Base-by-base conservation (phyloP, 2,329 filamentous ascomycete species). In the Beauveria brongniartii region DNA sequence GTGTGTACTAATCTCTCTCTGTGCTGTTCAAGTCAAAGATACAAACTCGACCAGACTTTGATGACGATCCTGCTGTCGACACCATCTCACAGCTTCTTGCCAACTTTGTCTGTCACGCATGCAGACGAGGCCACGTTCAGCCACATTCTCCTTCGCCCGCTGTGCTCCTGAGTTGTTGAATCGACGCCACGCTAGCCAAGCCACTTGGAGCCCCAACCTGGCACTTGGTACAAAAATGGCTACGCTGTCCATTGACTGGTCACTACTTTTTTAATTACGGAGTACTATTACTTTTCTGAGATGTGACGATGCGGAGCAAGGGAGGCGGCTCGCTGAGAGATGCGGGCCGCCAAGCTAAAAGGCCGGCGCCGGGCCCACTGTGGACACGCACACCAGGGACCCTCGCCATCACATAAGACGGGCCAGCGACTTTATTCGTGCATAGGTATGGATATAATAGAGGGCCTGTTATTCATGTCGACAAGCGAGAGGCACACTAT, bases 241-340 rank as follows among this genome's bases (percentile, higher is more conserved):
- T 34, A 37, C 26, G 48, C 48, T 47, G 56, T 46, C 48, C 48
- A 40, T 53, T 59, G 56, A 59, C 40, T 46, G 28, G 28, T 30
- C 8, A 30, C 28, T 34, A 34, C 30, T 34, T 3, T 34, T 34
- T 34, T 34, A 5, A 34, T 34, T 34, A 14, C 30, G 30, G 30
- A 14, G 12, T 34, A 34, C 10, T 51, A 18, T 44, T 3, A 24
- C 26, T 26, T 59, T 59, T 59, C 30, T 59, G 57, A 59, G 48
- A 59, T 59, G 57, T 59, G 57, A 59, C 40, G 48, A 59, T 46
- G 48, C 40, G 56, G 56, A 52, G 37, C 56, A 59, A 14, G 40
- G 46, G 55, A 22, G 22, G 16, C 9, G 16, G 10, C 37, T 41
- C 22, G 20, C 34, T 34, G 34, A 37, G 22, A 16, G 46, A 24